Base-by-base conservation (phyloP, 2,329 filamentous ascomycete genomes). In the Colletotrichum spinosum region DNA sequence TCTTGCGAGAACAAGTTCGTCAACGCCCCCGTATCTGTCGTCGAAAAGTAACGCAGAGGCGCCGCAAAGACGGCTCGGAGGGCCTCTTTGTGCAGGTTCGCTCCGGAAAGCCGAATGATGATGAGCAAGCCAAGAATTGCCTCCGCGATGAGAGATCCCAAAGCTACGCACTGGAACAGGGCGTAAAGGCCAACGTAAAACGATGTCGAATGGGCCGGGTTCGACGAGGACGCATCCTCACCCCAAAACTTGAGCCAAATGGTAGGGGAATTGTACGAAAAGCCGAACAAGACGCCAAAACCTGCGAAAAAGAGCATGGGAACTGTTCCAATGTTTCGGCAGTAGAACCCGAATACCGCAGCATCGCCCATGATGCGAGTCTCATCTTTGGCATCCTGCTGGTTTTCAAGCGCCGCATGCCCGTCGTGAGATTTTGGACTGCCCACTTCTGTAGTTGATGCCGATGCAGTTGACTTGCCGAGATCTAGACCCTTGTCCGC, bases 1-100 rank as follows among this genome's bases (percentile, higher is more conserved):
- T 84, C 82, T 63, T 83, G 81, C 0, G 78, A 81, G 65, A 84
- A 84, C 8, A 80, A 68, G 35, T 82, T 83, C 6, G 77, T 78
- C 17, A 81, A 72, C 2, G 76, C 69, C 1, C 81, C 82, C 0
- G 73, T 73, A 61, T 84, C 81, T 0, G 78, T 82, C 0, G 63
- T 74, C 0, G 77, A 77, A 55, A 82, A 80, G 66, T 82, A 81
- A 7, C 68, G 67, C 35, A 84, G 61, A 13, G 55, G 45, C 12
- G 55, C 45, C 6, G 55, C 55, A 13, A 58, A 58, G 2, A 58
- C 37, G 4, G 55, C 34, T 15, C 45, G 17, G 6, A 58, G 45
- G 7, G 45, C 45, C 2, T 9, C 37, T 34, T 35, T 50, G 37
- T 58, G 55, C 15, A 50, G 34, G 45, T 50, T 58, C 2, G 45